These are phyloP conservation scores for Galerina marginata DNA, from an alignment of 768 basidiomycete genomes.

Conservation along the genomic window DNA sequence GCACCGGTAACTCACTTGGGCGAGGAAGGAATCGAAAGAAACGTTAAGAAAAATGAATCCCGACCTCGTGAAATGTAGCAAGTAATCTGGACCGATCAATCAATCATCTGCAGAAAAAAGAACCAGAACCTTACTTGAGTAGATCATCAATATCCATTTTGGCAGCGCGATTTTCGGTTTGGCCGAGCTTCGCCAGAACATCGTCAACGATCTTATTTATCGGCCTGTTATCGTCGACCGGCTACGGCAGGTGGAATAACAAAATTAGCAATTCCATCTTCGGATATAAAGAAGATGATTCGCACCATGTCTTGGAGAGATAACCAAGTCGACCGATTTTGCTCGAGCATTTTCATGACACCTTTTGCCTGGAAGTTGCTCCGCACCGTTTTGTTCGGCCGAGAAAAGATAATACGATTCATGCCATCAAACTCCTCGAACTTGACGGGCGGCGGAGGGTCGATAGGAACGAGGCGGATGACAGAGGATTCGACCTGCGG, in stretches of 20 bases:
- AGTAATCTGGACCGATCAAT: conserved; percentile 51
- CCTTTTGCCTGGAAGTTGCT: conserved; percentile 94
- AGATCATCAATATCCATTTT: conserved; percentile 96
- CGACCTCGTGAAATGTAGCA: conserved; percentile 73
- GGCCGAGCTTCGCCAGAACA: conserved; percentile 73
- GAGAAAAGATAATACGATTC: conserved; percentile 85
- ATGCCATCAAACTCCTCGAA: conserved; percentile 99
- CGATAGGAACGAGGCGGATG: conserved; percentile 86
- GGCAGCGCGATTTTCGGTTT: conserved; percentile 78
- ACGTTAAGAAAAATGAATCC: conserved; percentile 68
- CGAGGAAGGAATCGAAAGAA: no score
- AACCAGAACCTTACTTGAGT: conserved; percentile 64
- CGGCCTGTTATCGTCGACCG: conserved; percentile 69
- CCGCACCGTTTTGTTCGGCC: conserved; percentile 89
- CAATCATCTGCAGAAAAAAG: not conserved
- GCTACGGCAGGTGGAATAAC: conserved; percentile 41
- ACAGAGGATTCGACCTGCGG: conserved; percentile 96
- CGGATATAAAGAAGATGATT: not conserved
- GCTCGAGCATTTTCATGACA: conserved; percentile 92
- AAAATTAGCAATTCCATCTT: conserved; percentile 5
- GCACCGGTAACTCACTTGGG: no score
- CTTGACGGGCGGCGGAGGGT: conserved; percentile 93
- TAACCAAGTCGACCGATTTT: conserved; percentile 93
- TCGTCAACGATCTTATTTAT: conserved; percentile 77
- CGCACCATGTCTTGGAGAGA: conserved; percentile 72